Conservation (phyloP, 805 yeast genomes). For the Monosporozyma servazzii region DNA sequence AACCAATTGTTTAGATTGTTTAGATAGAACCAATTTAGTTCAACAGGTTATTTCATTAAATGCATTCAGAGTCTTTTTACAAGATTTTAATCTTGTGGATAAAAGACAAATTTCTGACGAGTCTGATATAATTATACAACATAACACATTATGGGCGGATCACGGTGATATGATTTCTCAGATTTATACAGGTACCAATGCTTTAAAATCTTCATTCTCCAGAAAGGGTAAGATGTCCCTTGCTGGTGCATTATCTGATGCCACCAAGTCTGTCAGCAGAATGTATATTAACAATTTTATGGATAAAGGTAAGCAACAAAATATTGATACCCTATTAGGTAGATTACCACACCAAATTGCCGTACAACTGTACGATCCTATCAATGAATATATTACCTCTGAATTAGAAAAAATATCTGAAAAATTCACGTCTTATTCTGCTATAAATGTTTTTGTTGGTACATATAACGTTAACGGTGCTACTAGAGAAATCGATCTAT, state of each 20-base stretch:
- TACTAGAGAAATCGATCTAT: constrained; percentile 45
- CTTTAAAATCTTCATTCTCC: constrained; percentile 87
- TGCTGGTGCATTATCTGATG: constrained; percentile 96
- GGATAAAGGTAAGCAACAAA: constrained; percentile 83
- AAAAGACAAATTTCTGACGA: constrained; percentile 25
- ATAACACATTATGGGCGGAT: constrained; percentile 92
- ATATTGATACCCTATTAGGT: constrained; percentile 81
- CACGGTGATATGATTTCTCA: constrained; percentile 95
- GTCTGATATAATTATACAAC: constrained; percentile 57
- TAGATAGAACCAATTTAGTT: constrained; percentile 86
- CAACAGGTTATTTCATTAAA: constrained; percentile 74
- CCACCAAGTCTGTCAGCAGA: constrained; percentile 89
- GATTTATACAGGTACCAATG: constrained; percentile 96
- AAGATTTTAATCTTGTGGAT: constrained; percentile 32
- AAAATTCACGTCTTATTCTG: constrained; percentile 50
- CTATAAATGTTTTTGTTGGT: constrained; percentile 64
- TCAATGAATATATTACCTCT: constrained; percentile 70
- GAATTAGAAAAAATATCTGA: constrained; percentile 38
- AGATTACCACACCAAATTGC: constrained; percentile 59
- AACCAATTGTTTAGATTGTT: constrained; percentile 88
- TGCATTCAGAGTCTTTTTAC: constrained; percentile 50
- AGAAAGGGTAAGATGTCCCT: constrained; percentile 93
- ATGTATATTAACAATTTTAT: constrained; percentile 93
- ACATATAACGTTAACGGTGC: constrained; percentile 85
- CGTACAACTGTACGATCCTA: constrained; percentile 79